A percentile compares a stretch with the other conserved stretches of the same genome.
Evolutionary conservation across 2,329 filamentous ascomycete species (phyloP).

Genomic region (Ophiostoma tasmaniense): DNA sequence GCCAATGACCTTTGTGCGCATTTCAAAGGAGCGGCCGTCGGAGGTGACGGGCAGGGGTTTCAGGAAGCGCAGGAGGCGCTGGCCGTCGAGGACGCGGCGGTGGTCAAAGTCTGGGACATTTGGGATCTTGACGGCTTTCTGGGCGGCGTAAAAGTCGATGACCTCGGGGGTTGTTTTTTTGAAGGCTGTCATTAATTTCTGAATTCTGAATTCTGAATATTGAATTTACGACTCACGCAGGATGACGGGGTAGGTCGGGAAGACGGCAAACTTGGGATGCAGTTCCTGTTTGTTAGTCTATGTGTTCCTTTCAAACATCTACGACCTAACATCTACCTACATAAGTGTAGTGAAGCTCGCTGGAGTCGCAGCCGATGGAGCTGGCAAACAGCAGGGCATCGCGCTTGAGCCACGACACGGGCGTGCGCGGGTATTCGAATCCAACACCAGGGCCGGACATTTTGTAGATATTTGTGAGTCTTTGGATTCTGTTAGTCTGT

Average conservation of each 20-base stretch:
- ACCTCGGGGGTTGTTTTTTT: slow-evolving; percentile 69
- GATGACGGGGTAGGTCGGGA: slow-evolving; percentile 80
- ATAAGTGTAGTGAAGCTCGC: slow-evolving; percentile 90
- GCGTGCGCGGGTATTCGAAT: slow-evolving; percentile 67
- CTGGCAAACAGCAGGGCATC: slow-evolving; percentile 85
- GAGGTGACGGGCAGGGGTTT: slow-evolving; percentile 67
- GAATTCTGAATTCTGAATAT: too few species aligned
- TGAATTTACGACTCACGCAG: slow-evolving; percentile 48
- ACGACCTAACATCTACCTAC: slow-evolving; percentile 41
- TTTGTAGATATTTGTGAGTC: too few species aligned
- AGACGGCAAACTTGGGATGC: slow-evolving; percentile 76
- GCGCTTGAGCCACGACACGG: slow-evolving; percentile 79
- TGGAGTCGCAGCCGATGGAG: slow-evolving; percentile 72
- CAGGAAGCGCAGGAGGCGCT: slow-evolving; percentile 69
- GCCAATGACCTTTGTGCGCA: slow-evolving; percentile 68
- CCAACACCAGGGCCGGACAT: slow-evolving; percentile 53
- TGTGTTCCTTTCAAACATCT: background rate
- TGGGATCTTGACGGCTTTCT: slow-evolving; percentile 59
- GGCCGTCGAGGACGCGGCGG: slow-evolving; percentile 69
- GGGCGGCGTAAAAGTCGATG: slow-evolving; percentile 72
- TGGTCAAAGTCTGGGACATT: slow-evolving; percentile 69
- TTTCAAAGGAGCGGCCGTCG: slow-evolving; percentile 64
- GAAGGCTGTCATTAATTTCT: slow-evolving; percentile 45
- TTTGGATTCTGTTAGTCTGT: too few species aligned
- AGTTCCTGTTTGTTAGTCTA: slow-evolving; percentile 54